Conservation (phyloP, 2,329 filamentous ascomycete species). For the Cladosporium cucumerinum region DNA sequence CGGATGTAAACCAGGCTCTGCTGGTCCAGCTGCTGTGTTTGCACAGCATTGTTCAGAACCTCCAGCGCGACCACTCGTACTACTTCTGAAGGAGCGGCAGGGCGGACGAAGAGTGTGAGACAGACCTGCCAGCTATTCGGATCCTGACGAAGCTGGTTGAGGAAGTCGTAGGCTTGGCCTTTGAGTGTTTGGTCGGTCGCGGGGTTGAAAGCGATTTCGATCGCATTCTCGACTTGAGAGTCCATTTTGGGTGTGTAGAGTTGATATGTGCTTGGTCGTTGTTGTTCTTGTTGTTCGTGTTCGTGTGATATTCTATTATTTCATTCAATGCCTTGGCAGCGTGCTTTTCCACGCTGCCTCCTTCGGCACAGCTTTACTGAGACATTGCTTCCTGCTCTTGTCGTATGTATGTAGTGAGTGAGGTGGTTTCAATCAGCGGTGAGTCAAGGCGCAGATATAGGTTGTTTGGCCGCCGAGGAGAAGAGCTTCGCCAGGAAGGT, state of each 20-base stretch:
- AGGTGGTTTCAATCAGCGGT: constrained; percentile 10
- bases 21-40: constrained; percentile 71
- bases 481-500: not conserved
- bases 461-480: not conserved
- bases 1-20: constrained; percentile 72
- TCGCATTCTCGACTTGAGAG: constrained; percentile 81
- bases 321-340: constrained; percentile 15
- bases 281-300: constrained; percentile 1
- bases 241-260: constrained; percentile 27
- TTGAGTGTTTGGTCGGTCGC: constrained; percentile 71
- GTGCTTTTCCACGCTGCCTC: constrained; percentile 10
- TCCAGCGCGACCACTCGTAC: constrained; percentile 87
- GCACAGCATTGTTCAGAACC: constrained; percentile 86
- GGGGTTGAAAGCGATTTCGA: constrained; percentile 88
- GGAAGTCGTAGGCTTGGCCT: constrained; percentile 76
- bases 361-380: constrained; percentile 9
- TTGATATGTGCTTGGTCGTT: not conserved
- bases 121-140: constrained; percentile 88
- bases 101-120: constrained; percentile 77
- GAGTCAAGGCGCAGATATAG: constrained; percentile 8
- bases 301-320: not conserved
- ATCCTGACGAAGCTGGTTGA: constrained; percentile 73
- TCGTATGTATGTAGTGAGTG: constrained; percentile 8
- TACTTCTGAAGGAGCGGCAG: constrained; percentile 72
- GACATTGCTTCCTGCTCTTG: constrained; percentile 16